phyloP scores from a whole-genome alignment of 768 basidiomycete species.

The Mycena chlorophos region DNA sequence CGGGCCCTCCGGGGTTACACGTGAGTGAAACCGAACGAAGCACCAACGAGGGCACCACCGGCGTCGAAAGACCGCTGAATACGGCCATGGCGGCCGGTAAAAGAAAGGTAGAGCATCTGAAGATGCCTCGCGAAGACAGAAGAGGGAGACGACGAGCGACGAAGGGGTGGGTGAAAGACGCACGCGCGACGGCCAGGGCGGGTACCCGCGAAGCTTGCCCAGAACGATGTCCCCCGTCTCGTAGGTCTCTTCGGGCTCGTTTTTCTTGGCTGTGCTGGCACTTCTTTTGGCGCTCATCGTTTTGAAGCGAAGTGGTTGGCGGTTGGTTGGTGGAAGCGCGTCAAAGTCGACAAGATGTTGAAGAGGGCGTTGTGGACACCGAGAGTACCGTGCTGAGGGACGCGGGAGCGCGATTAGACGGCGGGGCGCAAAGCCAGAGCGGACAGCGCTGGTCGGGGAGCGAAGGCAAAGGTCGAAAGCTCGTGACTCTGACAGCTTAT shows the following conservation, averaged over 20 bases:
- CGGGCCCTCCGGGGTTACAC: too few species aligned
- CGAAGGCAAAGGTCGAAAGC: not conserved
- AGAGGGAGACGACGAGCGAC: not conserved
- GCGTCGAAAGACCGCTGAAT: not conserved
- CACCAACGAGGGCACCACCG: not conserved
- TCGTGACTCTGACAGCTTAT: not conserved
- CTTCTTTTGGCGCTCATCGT: not conserved
- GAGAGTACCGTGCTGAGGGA: not conserved
- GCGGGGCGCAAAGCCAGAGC: not conserved
- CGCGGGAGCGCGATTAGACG: not conserved
- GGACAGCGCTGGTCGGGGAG: not conserved
- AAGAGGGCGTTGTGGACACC: not conserved
- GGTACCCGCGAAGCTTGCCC: not conserved
- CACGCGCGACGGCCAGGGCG: not conserved
- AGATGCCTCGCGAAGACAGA: not conserved
- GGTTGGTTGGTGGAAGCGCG: not conserved
- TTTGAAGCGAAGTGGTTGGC: not conserved
- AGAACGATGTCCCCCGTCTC: not conserved
- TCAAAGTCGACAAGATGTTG: not conserved
- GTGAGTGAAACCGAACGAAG: not conserved
- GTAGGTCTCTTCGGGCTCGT: slow-evolving; percentile 1
- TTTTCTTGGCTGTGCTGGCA: not conserved
- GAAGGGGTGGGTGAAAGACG: not conserved
- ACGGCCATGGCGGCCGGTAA: not conserved
- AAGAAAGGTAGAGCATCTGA: not conserved